These are phyloP conservation scores for Aureobasidium sp. DNA, from an alignment of 2,329 filamentous ascomycete species.

Conservation along the genomic window DNA sequence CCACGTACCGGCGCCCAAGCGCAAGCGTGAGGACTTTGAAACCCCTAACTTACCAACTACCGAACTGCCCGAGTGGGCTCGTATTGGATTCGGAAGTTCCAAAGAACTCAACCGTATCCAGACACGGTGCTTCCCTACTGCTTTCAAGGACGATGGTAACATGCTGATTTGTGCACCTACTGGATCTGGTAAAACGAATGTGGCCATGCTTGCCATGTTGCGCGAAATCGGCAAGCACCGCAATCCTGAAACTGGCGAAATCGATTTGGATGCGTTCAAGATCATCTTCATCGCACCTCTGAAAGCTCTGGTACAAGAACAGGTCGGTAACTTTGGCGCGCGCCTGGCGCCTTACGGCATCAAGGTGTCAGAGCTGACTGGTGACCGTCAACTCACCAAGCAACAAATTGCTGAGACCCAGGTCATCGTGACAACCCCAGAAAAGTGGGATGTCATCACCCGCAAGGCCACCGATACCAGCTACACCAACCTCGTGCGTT, in stretches of 20 bases:
- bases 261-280: constrained; percentile 94
- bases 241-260: constrained; percentile 81
- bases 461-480: constrained; percentile 94
- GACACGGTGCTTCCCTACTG: constrained; percentile 83
- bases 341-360: constrained; percentile 87
- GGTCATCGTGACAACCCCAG: constrained; percentile 94
- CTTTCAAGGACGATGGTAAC: constrained; percentile 91
- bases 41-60: constrained; percentile 69
- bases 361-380: constrained; percentile 88
- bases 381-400: constrained; percentile 96
- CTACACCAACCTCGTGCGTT: constrained; percentile 92
- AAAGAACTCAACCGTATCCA: constrained; percentile 92
- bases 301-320: constrained; percentile 93
- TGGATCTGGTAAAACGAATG: constrained; percentile 96
- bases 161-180: constrained; percentile 97
- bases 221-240: constrained; percentile 95
- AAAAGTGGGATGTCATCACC: constrained; percentile 99
- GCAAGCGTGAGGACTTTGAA: constrained; percentile 73
- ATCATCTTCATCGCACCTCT: constrained; percentile 96
- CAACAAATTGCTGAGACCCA: constrained; percentile 97
- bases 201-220: constrained; percentile 93
- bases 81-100: constrained; percentile 73
- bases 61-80: constrained; percentile 89
- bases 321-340: constrained; percentile 95
- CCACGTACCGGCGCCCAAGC: constrained; percentile 89